Conservation (phyloP, 768 basidiomycete genomes). For the Collybia sp. region DNA sequence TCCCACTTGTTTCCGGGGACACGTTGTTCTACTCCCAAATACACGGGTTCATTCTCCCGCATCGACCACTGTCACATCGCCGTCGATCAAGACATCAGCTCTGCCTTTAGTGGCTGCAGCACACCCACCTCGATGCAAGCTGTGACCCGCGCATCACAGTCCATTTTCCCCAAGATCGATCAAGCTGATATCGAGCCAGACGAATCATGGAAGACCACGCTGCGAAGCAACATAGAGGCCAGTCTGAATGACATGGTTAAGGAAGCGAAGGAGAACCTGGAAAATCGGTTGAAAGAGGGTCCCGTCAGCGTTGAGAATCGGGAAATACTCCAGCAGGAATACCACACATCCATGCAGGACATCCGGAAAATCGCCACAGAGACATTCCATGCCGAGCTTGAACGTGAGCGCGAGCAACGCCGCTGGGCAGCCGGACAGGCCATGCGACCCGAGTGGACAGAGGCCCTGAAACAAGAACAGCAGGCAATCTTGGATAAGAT, state of each 20-base stretch:
- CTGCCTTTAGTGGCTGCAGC: neutral
- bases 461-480: slow-evolving; percentile 28
- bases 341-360: slow-evolving; percentile 33
- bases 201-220: slow-evolving; percentile 46
- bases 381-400: slow-evolving; percentile 37
- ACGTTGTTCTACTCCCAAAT: too few relatives aligned
- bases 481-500: slow-evolving; percentile 44
- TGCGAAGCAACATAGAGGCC: slow-evolving; percentile 46
- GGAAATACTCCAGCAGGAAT: slow-evolving; percentile 32
- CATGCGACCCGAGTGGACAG: slow-evolving; percentile 21
- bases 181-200: slow-evolving; percentile 43
- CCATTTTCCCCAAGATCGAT: slow-evolving; percentile 15
- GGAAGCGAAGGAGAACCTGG: slow-evolving; percentile 58
- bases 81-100: neutral
- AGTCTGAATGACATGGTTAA: slow-evolving; percentile 39
- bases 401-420: slow-evolving; percentile 45
- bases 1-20: too few relatives aligned
- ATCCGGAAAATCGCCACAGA: slow-evolving; percentile 42
- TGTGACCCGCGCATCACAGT: slow-evolving; percentile 17
- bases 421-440: slow-evolving; percentile 38
- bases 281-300: slow-evolving; percentile 42
- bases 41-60: too few relatives aligned
- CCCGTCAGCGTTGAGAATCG: slow-evolving; percentile 25
- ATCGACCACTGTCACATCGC: neutral
- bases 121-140: slow-evolving; percentile 30